A percentile compares a stretch with the other conserved stretches of the same genome.
Evolutionary conservation across 23 red algal species (phyloP).

Genomic region (Gracilariopsis chorda): DNA sequence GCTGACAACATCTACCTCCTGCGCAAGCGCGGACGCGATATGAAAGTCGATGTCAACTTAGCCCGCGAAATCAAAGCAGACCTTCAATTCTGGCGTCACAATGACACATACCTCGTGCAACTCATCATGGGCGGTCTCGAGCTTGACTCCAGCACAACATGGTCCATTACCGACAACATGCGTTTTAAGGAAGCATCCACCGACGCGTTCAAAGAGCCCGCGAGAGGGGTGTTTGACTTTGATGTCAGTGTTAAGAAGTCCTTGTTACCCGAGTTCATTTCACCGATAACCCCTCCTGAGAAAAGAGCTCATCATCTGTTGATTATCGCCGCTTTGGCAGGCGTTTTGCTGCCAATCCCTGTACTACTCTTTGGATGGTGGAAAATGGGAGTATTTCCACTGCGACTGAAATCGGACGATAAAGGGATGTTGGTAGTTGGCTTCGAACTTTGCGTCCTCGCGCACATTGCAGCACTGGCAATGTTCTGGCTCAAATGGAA

Average conservation of each 20-base stretch:
- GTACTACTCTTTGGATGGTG: constrained; percentile 29
- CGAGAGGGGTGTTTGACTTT: constrained; percentile 62
- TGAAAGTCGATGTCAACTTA: constrained; percentile 43
- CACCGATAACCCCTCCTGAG: background rate
- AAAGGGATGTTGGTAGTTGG: constrained; percentile 4
- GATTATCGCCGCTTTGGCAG: constrained; percentile 6
- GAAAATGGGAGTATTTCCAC: constrained; percentile 42
- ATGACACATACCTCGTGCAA: background rate
- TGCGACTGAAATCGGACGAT: background rate
- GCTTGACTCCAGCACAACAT: constrained; percentile 16
- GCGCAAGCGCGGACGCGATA: background rate
- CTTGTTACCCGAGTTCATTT: constrained; percentile 45
- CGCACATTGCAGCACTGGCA: constrained; percentile 36
- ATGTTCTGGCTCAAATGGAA: constrained; percentile 76
- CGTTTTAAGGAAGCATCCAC: background rate
- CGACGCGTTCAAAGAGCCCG: background rate
- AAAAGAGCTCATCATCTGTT: constrained; percentile 25
- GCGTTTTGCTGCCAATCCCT: background rate
- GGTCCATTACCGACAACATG: constrained; percentile 36
- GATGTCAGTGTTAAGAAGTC: constrained; percentile 64
- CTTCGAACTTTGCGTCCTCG: constrained; percentile 32
- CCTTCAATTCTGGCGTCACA: constrained; percentile 28
- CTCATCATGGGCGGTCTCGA: constrained; percentile 28
- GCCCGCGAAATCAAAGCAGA: constrained; percentile 24
- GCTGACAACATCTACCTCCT: constrained; percentile 34